phyloP scores from a whole-genome alignment of 1,284 basidiomycete species.

The Somion occarium region DNA sequence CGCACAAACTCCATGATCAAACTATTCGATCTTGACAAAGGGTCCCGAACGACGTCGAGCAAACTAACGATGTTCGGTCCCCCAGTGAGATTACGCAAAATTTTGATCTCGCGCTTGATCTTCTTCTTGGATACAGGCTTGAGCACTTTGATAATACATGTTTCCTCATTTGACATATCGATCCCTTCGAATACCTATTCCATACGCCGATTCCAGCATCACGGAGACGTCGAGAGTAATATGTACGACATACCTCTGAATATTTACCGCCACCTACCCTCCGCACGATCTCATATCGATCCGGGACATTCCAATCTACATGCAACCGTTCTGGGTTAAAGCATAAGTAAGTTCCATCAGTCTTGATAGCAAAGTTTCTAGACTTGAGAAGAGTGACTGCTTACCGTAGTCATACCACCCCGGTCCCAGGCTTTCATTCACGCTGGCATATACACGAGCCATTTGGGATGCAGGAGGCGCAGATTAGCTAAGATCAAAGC shows the following conservation, averaged over 20 bases:
- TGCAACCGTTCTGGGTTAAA: constrained; percentile 54
- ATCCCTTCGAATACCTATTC: constrained; percentile 84
- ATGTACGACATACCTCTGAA: constrained; percentile 75
- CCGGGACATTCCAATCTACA: constrained; percentile 89
- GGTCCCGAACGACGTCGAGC: constrained; percentile 81
- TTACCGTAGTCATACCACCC: constrained; percentile 80
- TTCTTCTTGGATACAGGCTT: constrained; percentile 92
- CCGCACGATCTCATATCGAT: constrained; percentile 96
- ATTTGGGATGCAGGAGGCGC: constrained; percentile 23
- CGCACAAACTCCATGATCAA: constrained; percentile 85
- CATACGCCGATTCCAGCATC: not conserved
- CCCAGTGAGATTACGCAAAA: constrained; percentile 81
- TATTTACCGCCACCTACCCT: constrained; percentile 98
- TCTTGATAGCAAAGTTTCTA: constrained; percentile 11
- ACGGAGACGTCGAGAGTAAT: not conserved
- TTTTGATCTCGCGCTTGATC: constrained; percentile 92
- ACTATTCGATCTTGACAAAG: constrained; percentile 72
- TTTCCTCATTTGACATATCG: constrained; percentile 74
- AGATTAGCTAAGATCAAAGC: constrained; percentile 2
- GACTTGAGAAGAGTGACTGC: constrained; percentile 7
- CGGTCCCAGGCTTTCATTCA: constrained; percentile 65
- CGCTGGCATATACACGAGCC: constrained; percentile 64
- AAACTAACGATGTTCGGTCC: constrained; percentile 83
- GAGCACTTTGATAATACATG: constrained; percentile 85
- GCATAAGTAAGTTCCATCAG: constrained; percentile 2